Conservation (phyloP, 495 filamentous ascomycete species). For the Neurospora pannonica region DNA sequence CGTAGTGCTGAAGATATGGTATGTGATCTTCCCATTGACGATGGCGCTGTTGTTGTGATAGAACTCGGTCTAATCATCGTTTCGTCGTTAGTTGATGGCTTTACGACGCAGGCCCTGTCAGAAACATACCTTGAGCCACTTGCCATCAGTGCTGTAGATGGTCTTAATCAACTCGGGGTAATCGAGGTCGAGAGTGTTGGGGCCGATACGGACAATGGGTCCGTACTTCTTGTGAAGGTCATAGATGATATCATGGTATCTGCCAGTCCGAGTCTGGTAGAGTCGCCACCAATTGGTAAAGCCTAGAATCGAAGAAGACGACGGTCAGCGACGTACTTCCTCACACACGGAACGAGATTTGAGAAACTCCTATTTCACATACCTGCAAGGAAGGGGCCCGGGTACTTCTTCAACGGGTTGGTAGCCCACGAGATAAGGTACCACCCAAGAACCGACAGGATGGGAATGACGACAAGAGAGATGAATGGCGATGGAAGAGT, state of each 20-base stretch:
- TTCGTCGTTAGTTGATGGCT: not conserved
- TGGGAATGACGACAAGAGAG: not conserved
- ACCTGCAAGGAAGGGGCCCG: slow-evolving; percentile 13
- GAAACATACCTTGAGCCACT: slow-evolving; percentile 15
- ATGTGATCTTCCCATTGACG: slow-evolving; percentile 26
- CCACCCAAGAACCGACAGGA: not conserved
- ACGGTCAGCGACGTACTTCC: too few relatives aligned
- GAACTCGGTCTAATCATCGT: slow-evolving; percentile 25
- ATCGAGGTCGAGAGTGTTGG: slow-evolving; percentile 39
- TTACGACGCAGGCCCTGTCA: not conserved
- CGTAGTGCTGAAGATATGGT: slow-evolving; percentile 25
- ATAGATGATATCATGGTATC: slow-evolving; percentile 16
- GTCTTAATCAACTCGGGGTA: slow-evolving; percentile 25
- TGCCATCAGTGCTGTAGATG: slow-evolving; percentile 26
- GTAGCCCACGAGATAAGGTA: not conserved
- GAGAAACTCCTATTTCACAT: not conserved
- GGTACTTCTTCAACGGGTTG: slow-evolving; percentile 3
- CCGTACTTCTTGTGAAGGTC: slow-evolving; percentile 41
- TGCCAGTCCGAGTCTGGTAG: slow-evolving; percentile 14
- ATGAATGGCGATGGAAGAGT: not conserved
- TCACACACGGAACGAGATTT: not conserved
- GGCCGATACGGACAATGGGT: slow-evolving; percentile 43
- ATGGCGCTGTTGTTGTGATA: slow-evolving; percentile 27
- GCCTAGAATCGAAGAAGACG: slow-evolving; percentile 1
- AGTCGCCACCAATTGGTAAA: slow-evolving; percentile 34